Evolutionary conservation across 2,329 filamentous ascomycete species (phyloP).

Genomic region (Verticillium nonalfalfae): DNA sequence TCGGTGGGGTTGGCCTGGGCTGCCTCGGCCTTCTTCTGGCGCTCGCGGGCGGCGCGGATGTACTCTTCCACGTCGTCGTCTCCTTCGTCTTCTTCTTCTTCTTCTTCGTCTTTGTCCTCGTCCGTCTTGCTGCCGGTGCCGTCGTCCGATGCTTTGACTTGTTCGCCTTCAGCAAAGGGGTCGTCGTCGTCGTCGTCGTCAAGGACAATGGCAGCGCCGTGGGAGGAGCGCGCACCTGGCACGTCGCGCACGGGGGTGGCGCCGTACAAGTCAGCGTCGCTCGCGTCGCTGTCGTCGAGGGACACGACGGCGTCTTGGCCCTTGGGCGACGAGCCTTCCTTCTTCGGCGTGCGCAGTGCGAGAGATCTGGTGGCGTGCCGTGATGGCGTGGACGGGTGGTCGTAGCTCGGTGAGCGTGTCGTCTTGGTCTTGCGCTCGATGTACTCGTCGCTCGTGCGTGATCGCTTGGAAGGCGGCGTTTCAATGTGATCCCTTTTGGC

Average conservation of each 20-base stretch:
- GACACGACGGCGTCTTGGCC: slow-evolving; percentile 9
- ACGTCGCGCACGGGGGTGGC: slow-evolving; percentile 9
- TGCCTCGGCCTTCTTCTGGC: slow-evolving; percentile 7
- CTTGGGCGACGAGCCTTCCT: slow-evolving; percentile 4
- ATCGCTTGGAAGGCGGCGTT: slow-evolving; percentile 32
- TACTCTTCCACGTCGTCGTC: slow-evolving; percentile 40
- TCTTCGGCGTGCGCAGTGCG: slow-evolving; percentile 8
- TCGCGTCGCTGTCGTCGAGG: slow-evolving; percentile 14
- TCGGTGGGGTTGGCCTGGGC: background rate
- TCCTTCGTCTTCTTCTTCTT: slow-evolving; percentile 20
- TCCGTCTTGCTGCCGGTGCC: slow-evolving; percentile 4
- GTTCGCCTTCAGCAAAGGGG: slow-evolving; percentile 4
- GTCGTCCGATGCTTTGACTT: slow-evolving; percentile 8
- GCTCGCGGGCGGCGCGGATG: slow-evolving; percentile 33
- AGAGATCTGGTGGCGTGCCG: slow-evolving; percentile 5
- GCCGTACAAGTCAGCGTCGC: slow-evolving; percentile 8
- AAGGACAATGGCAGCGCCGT: slow-evolving; percentile 12
- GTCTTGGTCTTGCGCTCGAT: slow-evolving; percentile 5
- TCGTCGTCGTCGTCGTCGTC: slow-evolving; percentile 21
- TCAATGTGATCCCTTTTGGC: slow-evolving; percentile 23
- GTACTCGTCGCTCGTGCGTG: slow-evolving; percentile 13
- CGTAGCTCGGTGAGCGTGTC: slow-evolving; percentile 1
- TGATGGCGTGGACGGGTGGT: slow-evolving; percentile 5
- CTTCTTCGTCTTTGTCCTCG: slow-evolving; percentile 34
- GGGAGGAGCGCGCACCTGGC: background rate